Evolutionary conservation across 2,329 filamentous ascomycete species (phyloP).

Genomic region (Apiospora marii): DNA sequence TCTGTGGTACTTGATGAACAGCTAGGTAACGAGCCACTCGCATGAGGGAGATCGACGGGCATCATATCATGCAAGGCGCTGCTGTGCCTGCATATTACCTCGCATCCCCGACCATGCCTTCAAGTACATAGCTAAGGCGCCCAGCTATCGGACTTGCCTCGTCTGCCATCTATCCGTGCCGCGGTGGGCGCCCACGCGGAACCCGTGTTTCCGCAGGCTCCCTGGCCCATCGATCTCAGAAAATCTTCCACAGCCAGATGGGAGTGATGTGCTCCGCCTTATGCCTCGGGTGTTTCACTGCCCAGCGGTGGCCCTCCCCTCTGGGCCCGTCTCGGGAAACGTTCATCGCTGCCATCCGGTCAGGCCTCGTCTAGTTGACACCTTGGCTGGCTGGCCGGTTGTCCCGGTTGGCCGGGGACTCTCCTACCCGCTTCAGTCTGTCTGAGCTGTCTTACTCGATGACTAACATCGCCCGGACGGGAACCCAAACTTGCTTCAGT

Average conservation of each 20-base stretch:
- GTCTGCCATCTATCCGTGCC: not conserved
- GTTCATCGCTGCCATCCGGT: slow-evolving; percentile 11
- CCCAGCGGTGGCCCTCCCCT: not conserved
- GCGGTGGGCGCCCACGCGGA: not conserved
- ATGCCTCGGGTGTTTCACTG: slow-evolving; percentile 2
- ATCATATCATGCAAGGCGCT: not conserved
- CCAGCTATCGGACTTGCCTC: not conserved
- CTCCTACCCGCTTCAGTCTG: not conserved
- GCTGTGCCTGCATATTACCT: not conserved
- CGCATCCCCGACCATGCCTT: not conserved
- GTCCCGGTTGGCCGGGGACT: not conserved
- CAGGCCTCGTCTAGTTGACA: not conserved
- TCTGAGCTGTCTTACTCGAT: not conserved
- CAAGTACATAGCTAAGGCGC: not conserved
- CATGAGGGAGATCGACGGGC: not conserved
- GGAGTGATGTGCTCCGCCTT: not conserved
- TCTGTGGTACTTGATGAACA: not conserved
- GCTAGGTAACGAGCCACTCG: not conserved
- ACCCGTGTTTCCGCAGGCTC: not conserved
- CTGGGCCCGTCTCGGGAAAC: slow-evolving; percentile 1
- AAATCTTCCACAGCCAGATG: not conserved
- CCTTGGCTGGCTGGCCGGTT: not conserved
- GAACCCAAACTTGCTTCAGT: not conserved
- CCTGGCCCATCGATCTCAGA: not conserved
- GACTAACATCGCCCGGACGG: not conserved